These are phyloP conservation scores for Neolentinus lepideus DNA, from an alignment of 1,284 basidiomycete genomes.

Conservation along the genomic window DNA sequence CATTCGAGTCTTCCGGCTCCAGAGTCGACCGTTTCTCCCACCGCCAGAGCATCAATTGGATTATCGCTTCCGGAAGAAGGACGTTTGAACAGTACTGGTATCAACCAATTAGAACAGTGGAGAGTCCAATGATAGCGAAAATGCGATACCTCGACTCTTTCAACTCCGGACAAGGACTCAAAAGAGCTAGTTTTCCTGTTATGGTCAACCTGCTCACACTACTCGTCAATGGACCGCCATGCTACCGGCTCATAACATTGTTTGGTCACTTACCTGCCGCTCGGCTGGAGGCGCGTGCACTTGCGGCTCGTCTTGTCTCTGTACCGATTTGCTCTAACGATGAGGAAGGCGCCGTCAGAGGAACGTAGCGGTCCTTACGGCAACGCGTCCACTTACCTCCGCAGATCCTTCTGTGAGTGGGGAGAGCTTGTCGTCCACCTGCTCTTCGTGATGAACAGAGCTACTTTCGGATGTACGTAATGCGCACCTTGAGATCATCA, in stretches of 20 bases:
- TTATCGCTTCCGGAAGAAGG: constrained; percentile 58
- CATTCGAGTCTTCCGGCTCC: constrained; percentile 32
- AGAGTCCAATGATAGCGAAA: background rate
- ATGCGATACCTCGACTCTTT: constrained; percentile 47
- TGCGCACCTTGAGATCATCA: background rate
- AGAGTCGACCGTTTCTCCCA: constrained; percentile 42
- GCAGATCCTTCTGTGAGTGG: background rate
- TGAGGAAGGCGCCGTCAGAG: background rate
- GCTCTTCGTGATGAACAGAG: background rate
- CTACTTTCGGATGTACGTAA: background rate
- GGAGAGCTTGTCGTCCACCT: background rate
- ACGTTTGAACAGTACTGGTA: constrained; percentile 63
- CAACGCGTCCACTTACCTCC: background rate
- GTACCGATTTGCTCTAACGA: background rate
- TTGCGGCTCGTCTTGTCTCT: background rate
- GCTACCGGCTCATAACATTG: no score
- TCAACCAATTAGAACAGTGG: background rate
- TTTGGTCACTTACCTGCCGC: no score
- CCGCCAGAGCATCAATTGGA: constrained; percentile 67
- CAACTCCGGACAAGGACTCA: constrained; percentile 41
- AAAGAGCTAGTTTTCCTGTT: constrained; percentile 36
- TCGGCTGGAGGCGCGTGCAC: background rate
- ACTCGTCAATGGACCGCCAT: no score
- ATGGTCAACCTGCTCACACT: background rate
- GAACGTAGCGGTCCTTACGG: background rate